Percentiles rank a stretch among this genome's conserved stretches.
These are phyloP conservation scores for Kwoniella dejecticola DNA, from an alignment of 768 basidiomycete genomes.

Conservation along the genomic window DNA sequence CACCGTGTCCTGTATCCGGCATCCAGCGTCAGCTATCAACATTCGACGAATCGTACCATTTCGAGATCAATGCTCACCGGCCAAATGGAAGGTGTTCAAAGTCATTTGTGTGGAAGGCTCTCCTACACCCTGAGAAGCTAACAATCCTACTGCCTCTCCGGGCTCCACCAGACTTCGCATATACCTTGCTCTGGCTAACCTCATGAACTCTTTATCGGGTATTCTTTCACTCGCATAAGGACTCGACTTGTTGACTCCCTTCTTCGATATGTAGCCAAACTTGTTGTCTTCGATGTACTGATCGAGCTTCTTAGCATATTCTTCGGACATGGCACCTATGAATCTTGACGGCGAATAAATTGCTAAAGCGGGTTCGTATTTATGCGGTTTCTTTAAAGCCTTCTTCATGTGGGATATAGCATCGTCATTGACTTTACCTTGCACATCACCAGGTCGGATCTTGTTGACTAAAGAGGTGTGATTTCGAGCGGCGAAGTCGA, in stretches of 20 bases:
- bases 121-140: conserved; percentile 96
- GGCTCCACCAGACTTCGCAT: conserved; percentile 91
- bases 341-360: conserved; percentile 74
- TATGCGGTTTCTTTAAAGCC: conserved; percentile 74
- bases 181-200: conserved; percentile 88
- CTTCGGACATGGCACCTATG: conserved; percentile 89
- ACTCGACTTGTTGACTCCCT: conserved; percentile 50
- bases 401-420: conserved; percentile 85
- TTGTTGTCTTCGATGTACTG: conserved; percentile 78
- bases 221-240: conserved; percentile 54
- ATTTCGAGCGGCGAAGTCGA: conserved; percentile 90
- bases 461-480: conserved; percentile 73
- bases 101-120: conserved; percentile 99
- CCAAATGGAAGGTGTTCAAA: conserved; percentile 98
- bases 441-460: conserved; percentile 64
- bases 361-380: conserved; percentile 72
- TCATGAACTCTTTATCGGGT: conserved; percentile 62
- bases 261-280: conserved; percentile 58
- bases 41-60: too few relatives aligned
- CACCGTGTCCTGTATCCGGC: conserved; percentile 77
- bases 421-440: conserved; percentile 61
- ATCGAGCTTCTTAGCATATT: conserved; percentile 77
- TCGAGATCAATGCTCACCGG: conserved; percentile 62
- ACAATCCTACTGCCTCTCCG: conserved; percentile 94
- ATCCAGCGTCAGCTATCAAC: not conserved